Base-by-base conservation (phyloP, 257 asterid species). In the Anisodus acutangulus region DNA sequence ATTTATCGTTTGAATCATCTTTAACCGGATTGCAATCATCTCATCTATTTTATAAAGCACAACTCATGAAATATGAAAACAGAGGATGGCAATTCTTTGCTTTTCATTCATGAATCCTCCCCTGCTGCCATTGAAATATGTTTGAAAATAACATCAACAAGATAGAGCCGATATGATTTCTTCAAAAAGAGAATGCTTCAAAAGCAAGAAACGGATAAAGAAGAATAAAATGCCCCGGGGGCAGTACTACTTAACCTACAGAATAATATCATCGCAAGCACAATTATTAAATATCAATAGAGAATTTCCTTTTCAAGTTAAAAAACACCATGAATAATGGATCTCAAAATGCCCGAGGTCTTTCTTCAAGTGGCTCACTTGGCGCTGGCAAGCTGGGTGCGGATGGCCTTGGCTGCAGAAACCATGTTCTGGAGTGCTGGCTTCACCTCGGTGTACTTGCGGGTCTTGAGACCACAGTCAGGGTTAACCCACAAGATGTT, bases 401-500 rank as follows among this genome's bases (percentile, higher is more conserved):
- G 91, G 90, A 95, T 93, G 59, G 84, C 90, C 91, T 94, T 95
- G 79, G 97, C 97, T 4, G 98, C 99, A 47, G 94, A 81, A 53
- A 95, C 95, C 99, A 94, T 93, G 89, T 89, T 86, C 55, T 86
- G 91, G 9, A 95, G 97, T 66, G 99, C 98, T 0, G 99, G 99
- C 89, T 94, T 95, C 82, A 95, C 99, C 85, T 95, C 99, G 0
- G 86, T 41, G 84, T 95, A 95, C 88, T 95, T 95, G 59, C 97
- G 95, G 58, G 99, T 94, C 93, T 95, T 95, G 84, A 95, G 97
- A 74, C 99, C 99, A 49, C 97, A 95, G 86, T 95, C 99, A 0
- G 97, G 98, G 93, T 95, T 95, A 43, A 95, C 98, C 99, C 99
- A 95, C 95, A 95, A 87, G 82, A 95, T 92, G 93, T 94, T 94